phyloP scores from a whole-genome alignment of 805 yeast genomes.

The Candida broadrunensis region DNA sequence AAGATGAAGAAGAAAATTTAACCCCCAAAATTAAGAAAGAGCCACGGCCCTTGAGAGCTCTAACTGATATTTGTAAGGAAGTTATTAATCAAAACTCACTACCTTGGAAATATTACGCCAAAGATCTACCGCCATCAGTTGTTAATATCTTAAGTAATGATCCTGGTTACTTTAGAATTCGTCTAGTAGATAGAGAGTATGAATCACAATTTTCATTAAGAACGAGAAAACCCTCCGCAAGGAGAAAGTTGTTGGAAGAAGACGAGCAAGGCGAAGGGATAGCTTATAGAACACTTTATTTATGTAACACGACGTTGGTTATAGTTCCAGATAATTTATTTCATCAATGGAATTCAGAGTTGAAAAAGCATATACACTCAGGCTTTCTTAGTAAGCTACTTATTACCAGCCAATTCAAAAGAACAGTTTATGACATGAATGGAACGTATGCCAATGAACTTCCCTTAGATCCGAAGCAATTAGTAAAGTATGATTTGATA shows the following conservation, averaged over 20 bases:
- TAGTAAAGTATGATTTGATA: slow-evolving; percentile 51
- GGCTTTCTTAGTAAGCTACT: slow-evolving; percentile 32
- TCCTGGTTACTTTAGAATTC: slow-evolving; percentile 47
- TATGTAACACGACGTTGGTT: slow-evolving; percentile 55
- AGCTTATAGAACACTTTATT: slow-evolving; percentile 27
- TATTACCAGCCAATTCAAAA: slow-evolving; percentile 30
- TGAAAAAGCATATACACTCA: slow-evolving; percentile 49
- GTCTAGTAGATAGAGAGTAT: slow-evolving; percentile 16
- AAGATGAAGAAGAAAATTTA: background rate
- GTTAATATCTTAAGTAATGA: slow-evolving; percentile 24
- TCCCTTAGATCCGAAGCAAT: slow-evolving; percentile 21
- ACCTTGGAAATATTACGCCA: slow-evolving; percentile 53
- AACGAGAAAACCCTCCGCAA: slow-evolving; percentile 14
- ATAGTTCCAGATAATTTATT: slow-evolving; percentile 66
- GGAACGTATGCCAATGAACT: slow-evolving; percentile 16
- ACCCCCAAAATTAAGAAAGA: background rate
- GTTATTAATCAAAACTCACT: slow-evolving; percentile 45
- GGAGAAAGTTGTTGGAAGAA: slow-evolving; percentile 8
- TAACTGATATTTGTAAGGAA: slow-evolving; percentile 40
- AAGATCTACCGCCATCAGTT: slow-evolving; percentile 45
- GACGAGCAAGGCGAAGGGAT: slow-evolving; percentile 14
- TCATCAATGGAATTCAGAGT: slow-evolving; percentile 62
- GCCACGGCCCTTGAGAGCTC: slow-evolving; percentile 8
- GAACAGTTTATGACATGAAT: slow-evolving; percentile 8
- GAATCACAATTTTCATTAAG: slow-evolving; percentile 16